Evolutionary conservation across 768 basidiomycete species (phyloP).

Genomic region (Psilocybe subaeruginosa): DNA sequence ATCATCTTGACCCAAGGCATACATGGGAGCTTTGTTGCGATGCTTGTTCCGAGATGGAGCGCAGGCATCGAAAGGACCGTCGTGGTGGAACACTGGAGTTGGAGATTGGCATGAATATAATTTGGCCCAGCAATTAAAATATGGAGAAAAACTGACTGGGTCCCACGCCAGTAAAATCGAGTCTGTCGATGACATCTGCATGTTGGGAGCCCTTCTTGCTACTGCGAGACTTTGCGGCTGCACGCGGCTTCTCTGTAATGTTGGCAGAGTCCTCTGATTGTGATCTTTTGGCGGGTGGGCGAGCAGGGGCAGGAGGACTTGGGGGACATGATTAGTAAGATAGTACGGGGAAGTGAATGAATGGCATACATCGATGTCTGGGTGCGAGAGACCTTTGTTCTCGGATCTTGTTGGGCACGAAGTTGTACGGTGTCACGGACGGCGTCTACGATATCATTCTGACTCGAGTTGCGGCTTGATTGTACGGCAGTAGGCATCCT

Average conservation of each 20-base stretch:
- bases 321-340: constrained; percentile 18
- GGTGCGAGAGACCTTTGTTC: constrained; percentile 59
- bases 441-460: constrained; percentile 58
- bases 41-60: constrained; percentile 88
- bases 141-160: constrained; percentile 56
- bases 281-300: constrained; percentile 41
- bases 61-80: constrained; percentile 91
- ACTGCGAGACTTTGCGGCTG: constrained; percentile 46
- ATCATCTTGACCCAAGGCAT: constrained; percentile 66
- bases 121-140: constrained; percentile 4
- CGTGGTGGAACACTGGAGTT: constrained; percentile 83
- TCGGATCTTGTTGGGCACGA: constrained; percentile 32
- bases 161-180: constrained; percentile 85
- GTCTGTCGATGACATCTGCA: constrained; percentile 88
- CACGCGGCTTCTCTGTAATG: constrained; percentile 39
- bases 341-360: constrained; percentile 13
- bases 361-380: constrained; percentile 55
- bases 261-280: constrained; percentile 49
- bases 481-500: constrained; percentile 35
- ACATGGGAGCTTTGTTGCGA: constrained; percentile 79
- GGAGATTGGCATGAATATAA: constrained; percentile 19
- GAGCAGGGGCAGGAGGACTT: constrained; percentile 27
- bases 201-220: constrained; percentile 78
- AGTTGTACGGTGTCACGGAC: constrained; percentile 72
- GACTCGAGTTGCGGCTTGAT: constrained; percentile 29